These are phyloP conservation scores for Colletotrichum paranaense DNA, from an alignment of 2,329 filamentous ascomycete species.

Conservation along the genomic window DNA sequence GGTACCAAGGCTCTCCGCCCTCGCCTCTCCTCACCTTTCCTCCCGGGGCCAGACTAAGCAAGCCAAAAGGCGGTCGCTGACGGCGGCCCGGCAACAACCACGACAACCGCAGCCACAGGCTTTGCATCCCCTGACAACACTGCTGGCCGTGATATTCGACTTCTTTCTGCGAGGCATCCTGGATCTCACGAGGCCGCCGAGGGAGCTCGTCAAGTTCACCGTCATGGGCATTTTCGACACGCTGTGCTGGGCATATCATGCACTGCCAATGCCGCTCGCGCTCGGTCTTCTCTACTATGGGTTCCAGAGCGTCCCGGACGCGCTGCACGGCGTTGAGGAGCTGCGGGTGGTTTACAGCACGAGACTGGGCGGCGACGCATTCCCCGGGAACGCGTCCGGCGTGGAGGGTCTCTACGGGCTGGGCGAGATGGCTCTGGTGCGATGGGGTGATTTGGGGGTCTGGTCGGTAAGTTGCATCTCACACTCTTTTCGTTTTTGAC, in stretches of 20 bases:
- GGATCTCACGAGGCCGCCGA: constrained; percentile 28
- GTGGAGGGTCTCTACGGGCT: constrained; percentile 30
- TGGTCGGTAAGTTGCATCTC: constrained; percentile 30
- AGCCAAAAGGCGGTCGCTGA: constrained; percentile 16
- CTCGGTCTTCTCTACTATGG: constrained; percentile 31
- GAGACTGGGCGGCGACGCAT: neutral
- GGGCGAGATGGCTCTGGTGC: constrained; percentile 27
- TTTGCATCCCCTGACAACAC: constrained; percentile 19
- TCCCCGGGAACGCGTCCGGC: constrained; percentile 4
- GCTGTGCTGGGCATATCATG: constrained; percentile 28
- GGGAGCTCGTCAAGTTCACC: constrained; percentile 21
- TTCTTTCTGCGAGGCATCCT: constrained; percentile 26
- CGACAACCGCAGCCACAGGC: constrained; percentile 13
- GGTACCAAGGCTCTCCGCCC: constrained; percentile 31
- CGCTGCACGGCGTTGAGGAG: constrained; percentile 21
- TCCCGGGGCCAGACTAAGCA: constrained; percentile 24
- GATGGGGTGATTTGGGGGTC: constrained; percentile 31
- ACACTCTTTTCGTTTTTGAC: neutral
- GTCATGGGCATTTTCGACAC: constrained; percentile 27
- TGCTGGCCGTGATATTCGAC: constrained; percentile 29
- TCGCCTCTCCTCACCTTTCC: constrained; percentile 20
- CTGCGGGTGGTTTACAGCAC: constrained; percentile 12
- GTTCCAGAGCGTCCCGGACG: constrained; percentile 30
- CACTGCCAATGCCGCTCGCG: constrained; percentile 27
- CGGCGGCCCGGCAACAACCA: constrained; percentile 23